phyloP scores from a whole-genome alignment of 805 yeast species.

The Barnettozyma californica region DNA sequence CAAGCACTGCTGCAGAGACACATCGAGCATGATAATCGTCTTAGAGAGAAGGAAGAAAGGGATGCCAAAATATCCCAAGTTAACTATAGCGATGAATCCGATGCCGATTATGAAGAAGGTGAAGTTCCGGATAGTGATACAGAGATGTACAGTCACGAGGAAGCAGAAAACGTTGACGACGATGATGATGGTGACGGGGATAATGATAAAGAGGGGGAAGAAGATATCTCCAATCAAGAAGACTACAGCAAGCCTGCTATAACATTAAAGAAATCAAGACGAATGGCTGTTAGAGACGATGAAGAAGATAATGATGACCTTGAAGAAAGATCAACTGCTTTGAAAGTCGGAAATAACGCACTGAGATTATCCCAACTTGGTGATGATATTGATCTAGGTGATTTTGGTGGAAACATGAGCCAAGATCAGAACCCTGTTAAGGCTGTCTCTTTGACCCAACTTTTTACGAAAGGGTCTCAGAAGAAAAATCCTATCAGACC shows the following conservation, averaged over 20 bases:
- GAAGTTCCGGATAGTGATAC: slow-evolving; percentile 23
- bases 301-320: slow-evolving; percentile 12
- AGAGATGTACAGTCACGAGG: slow-evolving; percentile 13
- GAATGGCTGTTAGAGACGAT: slow-evolving; percentile 13
- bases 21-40: slow-evolving; percentile 17
- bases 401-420: slow-evolving; percentile 22
- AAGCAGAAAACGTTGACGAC: too few species aligned
- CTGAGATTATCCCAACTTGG: not conserved
- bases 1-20: slow-evolving; percentile 21
- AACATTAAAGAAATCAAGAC: slow-evolving; percentile 5
- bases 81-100: slow-evolving; percentile 8
- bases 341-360: not conserved
- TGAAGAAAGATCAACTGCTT: slow-evolving; percentile 1
- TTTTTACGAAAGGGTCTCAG: slow-evolving; percentile 20
- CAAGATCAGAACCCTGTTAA: slow-evolving; percentile 15
- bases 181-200: slow-evolving; percentile 15
- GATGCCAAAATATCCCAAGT: slow-evolving; percentile 20
- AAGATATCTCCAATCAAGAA: slow-evolving; percentile 4
- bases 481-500: not conserved
- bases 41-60: slow-evolving; percentile 31
- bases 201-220: slow-evolving; percentile 9
- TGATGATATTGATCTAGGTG: slow-evolving; percentile 11
- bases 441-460: slow-evolving; percentile 19
- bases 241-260: not conserved
- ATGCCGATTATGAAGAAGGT: slow-evolving; percentile 10